Evolutionary conservation across 768 basidiomycete genomes (phyloP).

Genomic region (Lenzites betulinus): DNA sequence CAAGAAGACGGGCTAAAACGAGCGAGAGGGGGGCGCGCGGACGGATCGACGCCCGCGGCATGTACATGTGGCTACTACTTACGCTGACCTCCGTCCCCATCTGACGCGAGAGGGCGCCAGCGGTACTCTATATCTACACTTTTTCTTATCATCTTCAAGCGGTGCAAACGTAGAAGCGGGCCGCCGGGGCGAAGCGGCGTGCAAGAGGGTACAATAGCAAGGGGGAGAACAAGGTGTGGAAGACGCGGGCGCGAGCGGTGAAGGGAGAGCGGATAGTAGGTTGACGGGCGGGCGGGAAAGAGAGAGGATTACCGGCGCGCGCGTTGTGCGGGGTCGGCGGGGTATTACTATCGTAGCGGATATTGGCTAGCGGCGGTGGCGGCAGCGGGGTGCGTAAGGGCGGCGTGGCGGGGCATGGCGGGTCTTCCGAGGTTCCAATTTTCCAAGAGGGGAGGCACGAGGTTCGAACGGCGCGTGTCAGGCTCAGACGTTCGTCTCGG

Average conservation of each 20-base stretch:
- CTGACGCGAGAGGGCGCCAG: too few species aligned
- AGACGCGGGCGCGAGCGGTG: too few species aligned
- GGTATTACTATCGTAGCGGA: constrained; percentile 13
- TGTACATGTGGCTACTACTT: not conserved
- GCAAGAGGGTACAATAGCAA: not conserved
- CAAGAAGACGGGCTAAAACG: not conserved
- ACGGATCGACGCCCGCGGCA: not conserved
- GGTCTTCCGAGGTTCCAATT: not conserved
- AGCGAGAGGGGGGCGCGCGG: not conserved
- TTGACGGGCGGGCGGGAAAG: not conserved
- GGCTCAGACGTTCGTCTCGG: not conserved
- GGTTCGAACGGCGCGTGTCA: constrained; percentile 10
- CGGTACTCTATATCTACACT: not conserved
- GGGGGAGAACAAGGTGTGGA: not conserved
- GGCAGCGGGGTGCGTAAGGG: not conserved
- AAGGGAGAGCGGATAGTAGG: not conserved
- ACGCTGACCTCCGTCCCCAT: too few species aligned
- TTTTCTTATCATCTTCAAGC: not conserved
- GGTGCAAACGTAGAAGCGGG: not conserved
- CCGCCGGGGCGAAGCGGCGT: not conserved
- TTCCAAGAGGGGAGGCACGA: too few species aligned
- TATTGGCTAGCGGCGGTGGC: not conserved
- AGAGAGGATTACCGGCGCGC: constrained; percentile 4
- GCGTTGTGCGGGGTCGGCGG: not conserved
- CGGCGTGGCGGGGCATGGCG: not conserved